Base-by-base conservation (phyloP, 2,329 filamentous ascomycete species). In the Rutstroemia sp. region DNA sequence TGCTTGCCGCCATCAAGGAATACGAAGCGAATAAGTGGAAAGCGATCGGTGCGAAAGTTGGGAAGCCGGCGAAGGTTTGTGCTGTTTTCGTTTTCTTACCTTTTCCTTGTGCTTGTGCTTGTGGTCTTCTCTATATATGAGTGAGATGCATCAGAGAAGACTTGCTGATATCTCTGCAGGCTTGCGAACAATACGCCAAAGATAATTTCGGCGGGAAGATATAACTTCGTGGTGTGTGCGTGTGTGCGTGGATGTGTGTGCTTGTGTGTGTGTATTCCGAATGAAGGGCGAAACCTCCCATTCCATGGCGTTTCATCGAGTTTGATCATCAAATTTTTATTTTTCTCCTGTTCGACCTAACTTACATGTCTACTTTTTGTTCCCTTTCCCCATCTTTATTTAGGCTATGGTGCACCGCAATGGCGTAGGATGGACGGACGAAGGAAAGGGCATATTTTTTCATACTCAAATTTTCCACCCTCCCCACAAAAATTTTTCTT, bases 1-100 rank as follows among this genome's bases (percentile, higher is more conserved):
- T 99, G 58, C 82, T 95, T 63, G 90, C 88, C 62, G 94, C 94
- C 30, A 99, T 99, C 75, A 96, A 96, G 74, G 94, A 99, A 71
- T 97, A 97, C 74, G 94, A 99, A 71, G 87, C 90, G 69, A 96
- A 95, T 73, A 97, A 97, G 72, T 99, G 94, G 94, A 97, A 97
- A 75, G 84, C 87, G 25, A 97, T 97, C 69, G 94, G 94, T 38
- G 86, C 89, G 71, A 97, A 97, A 73, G 90, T 99, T 65, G 91
- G 92, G 68, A 99, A 99, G 75, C 94, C 94, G 49, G 94, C 94
- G 65, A 99, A 99, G 84, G 88, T 90, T 51, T 54, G 59, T 48
- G 19, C 7, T 19, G 16, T 8, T 19, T 19, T 19, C 39, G 5
- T 42, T 42, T 34, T 34, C 30, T 34, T 34, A 34, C 30, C 10